Base-by-base conservation (phyloP, 345 rosid genomes). In the Eucalyptus decipiens region DNA sequence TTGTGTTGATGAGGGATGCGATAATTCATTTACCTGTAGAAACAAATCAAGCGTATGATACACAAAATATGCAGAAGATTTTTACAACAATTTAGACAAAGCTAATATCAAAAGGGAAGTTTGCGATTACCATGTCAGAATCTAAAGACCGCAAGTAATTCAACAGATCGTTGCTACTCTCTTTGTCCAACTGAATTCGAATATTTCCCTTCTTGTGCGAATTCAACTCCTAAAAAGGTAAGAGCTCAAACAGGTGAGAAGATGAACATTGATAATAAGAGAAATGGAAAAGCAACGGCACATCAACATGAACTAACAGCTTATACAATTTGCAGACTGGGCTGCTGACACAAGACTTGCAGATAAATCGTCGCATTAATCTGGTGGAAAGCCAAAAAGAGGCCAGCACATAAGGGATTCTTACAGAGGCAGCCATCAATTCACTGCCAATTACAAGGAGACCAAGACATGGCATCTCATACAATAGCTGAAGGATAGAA, bases 91-190 rank as follows among this genome's bases (percentile, higher is more conserved):
- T 89, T 80, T 72, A 48, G 43, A 48, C 21, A 18, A 9, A 32
- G 65, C 26, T 19, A 48, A 47, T 60, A 28, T 21, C 88, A 86
- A 32, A 48, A 81, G 87, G 12, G 86, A 72, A 15, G 18, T 40
- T 23, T 37, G 81, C 5, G 5, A 87, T 86, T 93, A 96, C 99
- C 98, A 94, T 94, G 89, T 94, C 93, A 10, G 95, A 88, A 93
- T 96, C 97, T 90, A 97, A 92, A 34, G 97, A 96, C 43, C 99
- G 96, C 67, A 97, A 91, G 93, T 97, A 97, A 90, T 97, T 98
- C 91, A 97, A 93, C 89, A 97, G 92, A 90, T 94, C 94, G 58
- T 97, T 96, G 91, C 93, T 94, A 90, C 86, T 95, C 88, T 93
- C 95, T 90, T 90, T 95, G 83, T 93, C 95, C 60, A 89, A 89